phyloP scores from a whole-genome alignment of 805 yeast species.

The Wickerhamomyces bovis region DNA sequence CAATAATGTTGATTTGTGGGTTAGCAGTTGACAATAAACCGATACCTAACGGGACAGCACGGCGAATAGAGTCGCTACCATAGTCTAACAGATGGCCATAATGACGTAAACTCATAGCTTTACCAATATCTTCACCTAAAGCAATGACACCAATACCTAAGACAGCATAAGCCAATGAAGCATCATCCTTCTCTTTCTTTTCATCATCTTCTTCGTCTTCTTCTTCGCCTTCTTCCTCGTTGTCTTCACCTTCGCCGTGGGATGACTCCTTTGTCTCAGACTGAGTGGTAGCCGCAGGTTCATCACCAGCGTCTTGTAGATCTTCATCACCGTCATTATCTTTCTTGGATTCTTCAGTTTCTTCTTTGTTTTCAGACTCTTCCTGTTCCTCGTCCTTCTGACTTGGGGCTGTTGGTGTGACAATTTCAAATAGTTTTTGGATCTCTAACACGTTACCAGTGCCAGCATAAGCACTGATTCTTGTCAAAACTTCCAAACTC shows the following conservation, averaged over 20 bases:
- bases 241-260: slow-evolving; percentile 22
- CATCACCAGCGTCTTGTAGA: slow-evolving; percentile 20
- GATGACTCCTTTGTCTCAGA: slow-evolving; percentile 20
- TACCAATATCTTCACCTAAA: slow-evolving; percentile 97
- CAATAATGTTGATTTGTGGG: slow-evolving; percentile 96
- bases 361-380: slow-evolving; percentile 43
- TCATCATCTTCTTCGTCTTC: slow-evolving; percentile 27
- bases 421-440: slow-evolving; percentile 83
- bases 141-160: slow-evolving; percentile 92
- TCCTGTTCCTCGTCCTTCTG: slow-evolving; percentile 54
- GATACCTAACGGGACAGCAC: slow-evolving; percentile 98
- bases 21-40: slow-evolving; percentile 89
- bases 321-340: slow-evolving; percentile 27
- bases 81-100: slow-evolving; percentile 97
- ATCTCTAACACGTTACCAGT: slow-evolving; percentile 95
- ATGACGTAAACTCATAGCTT: slow-evolving; percentile 95
- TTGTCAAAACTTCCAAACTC: slow-evolving; percentile 82
- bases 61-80: slow-evolving; percentile 83
- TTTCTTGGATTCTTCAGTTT: slow-evolving; percentile 26
- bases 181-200: slow-evolving; percentile 26
- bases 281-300: slow-evolving; percentile 23
- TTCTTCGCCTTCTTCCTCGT: slow-evolving; percentile 22
- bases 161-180: slow-evolving; percentile 72
- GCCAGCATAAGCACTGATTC: slow-evolving; percentile 93
- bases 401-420: slow-evolving; percentile 57